phyloP scores from a whole-genome alignment of 768 basidiomycete species.

The Mycena chlorophos region DNA sequence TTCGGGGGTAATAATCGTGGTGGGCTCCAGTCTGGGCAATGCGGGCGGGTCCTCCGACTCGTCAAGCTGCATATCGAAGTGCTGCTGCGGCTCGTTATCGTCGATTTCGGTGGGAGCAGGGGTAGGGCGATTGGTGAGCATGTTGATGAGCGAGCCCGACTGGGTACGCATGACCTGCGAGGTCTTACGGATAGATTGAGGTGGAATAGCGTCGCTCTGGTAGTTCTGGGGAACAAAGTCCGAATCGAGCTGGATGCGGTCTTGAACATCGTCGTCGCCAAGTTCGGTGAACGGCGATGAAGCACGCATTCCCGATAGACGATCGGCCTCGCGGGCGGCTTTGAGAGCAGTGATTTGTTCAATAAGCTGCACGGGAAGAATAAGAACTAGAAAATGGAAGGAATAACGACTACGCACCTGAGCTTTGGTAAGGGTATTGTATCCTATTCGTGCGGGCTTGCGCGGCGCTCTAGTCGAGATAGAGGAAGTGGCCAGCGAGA shows the following conservation, averaged over 20 bases:
- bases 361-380: constrained; percentile 27
- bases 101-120: constrained; percentile 44
- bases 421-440: constrained; percentile 39
- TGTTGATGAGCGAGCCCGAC: constrained; percentile 49
- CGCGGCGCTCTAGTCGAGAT: constrained; percentile 8
- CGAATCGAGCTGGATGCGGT: background rate
- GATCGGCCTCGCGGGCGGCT: constrained; percentile 24
- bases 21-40: background rate
- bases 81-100: constrained; percentile 20
- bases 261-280: constrained; percentile 31
- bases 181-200: constrained; percentile 4
- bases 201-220: constrained; percentile 5
- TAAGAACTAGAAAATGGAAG: background rate
- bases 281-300: constrained; percentile 36
- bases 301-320: constrained; percentile 20
- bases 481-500: constrained; percentile 6
- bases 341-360: constrained; percentile 29
- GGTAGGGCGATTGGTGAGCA: constrained; percentile 49
- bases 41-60: constrained; percentile 3
- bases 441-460: constrained; percentile 25
- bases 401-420: constrained; percentile 33
- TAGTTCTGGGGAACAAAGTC: background rate
- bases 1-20: constrained; percentile 12
- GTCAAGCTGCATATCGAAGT: constrained; percentile 18
- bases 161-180: constrained; percentile 37